These are phyloP conservation scores for Chlorella sp. DNA, from an alignment of 139 green algal genomes.

Conservation along the genomic window DNA sequence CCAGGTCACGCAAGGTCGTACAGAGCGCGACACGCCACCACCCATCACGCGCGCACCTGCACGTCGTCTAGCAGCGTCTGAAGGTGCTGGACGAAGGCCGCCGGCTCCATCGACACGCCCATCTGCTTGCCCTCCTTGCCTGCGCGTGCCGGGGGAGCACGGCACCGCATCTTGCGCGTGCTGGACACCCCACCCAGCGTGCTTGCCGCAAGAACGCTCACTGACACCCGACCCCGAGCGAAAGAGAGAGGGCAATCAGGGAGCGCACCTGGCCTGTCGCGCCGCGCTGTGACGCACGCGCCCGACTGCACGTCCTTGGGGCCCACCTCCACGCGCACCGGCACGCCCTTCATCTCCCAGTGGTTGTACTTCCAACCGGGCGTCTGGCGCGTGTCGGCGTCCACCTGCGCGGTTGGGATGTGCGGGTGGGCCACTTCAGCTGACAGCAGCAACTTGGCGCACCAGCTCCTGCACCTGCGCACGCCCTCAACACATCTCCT, in stretches of 20 bases:
- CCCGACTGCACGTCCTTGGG: slow-evolving; percentile 78
- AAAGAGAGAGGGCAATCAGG: too few relatives aligned
- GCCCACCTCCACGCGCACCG: slow-evolving; percentile 83
- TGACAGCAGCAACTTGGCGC: neutral
- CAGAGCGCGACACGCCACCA: too few relatives aligned
- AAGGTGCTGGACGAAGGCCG: slow-evolving; percentile 58
- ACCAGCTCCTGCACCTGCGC: neutral
- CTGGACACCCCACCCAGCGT: too few relatives aligned
- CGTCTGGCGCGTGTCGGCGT: slow-evolving; percentile 63
- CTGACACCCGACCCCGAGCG: too few relatives aligned
- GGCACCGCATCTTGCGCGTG: too few relatives aligned
- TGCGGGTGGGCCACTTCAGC: neutral
- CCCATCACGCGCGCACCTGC: slow-evolving; percentile 9
- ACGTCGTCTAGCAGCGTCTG: slow-evolving; percentile 15
- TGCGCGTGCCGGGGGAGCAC: slow-evolving; percentile 9
- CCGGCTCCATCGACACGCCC: slow-evolving; percentile 76
- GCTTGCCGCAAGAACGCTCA: too few relatives aligned
- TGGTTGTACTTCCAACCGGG: slow-evolving; percentile 97
- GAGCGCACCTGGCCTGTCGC: slow-evolving; percentile 63
- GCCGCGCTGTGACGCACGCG: slow-evolving; percentile 70
- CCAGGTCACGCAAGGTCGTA: too few relatives aligned
- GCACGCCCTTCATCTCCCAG: slow-evolving; percentile 93
- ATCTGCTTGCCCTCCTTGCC: slow-evolving; percentile 96
- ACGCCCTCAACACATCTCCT: neutral
- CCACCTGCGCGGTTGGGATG: slow-evolving; percentile 63